A percentile compares a stretch with the other conserved stretches of the same genome.
phyloP scores from a whole-genome alignment of 345 rosid genomes.

The Arabis alpina region DNA sequence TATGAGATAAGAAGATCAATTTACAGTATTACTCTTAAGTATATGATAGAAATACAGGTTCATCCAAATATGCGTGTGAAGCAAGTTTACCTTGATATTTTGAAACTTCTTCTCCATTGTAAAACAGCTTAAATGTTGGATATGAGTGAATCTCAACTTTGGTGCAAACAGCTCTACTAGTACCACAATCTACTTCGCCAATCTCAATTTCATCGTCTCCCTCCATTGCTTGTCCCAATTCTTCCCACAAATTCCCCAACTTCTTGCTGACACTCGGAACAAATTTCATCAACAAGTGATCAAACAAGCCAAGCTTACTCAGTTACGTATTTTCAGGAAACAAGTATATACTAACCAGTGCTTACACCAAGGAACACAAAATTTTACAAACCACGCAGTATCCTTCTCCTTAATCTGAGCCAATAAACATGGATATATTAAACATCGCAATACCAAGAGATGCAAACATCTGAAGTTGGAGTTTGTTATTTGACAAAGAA shows the following conservation, averaged over 20 bases:
- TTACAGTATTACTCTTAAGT: not conserved
- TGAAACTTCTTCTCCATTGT: constrained; percentile 87
- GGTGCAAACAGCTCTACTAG: constrained; percentile 75
- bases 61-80: not conserved
- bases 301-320: not conserved
- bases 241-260: constrained; percentile 92
- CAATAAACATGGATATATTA: constrained; percentile 27
- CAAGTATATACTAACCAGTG: constrained; percentile 71
- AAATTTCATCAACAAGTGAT: constrained; percentile 24
- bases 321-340: not conserved
- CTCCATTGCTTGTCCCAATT: constrained; percentile 84
- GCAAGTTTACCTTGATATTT: constrained; percentile 75
- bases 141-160: constrained; percentile 91
- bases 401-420: constrained; percentile 92
- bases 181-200: constrained; percentile 91
- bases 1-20: constrained; percentile 1
- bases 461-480: constrained; percentile 22
- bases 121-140: constrained; percentile 92
- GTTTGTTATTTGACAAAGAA: not conserved
- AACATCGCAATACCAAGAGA: not conserved
- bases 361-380: constrained; percentile 99
- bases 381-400: constrained; percentile 94
- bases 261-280: constrained; percentile 66
- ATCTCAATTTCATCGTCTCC: constrained; percentile 94
- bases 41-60: not conserved